Conservation (phyloP, 2,329 filamentous ascomycete genomes). For the Mycosphaerella sp. region DNA sequence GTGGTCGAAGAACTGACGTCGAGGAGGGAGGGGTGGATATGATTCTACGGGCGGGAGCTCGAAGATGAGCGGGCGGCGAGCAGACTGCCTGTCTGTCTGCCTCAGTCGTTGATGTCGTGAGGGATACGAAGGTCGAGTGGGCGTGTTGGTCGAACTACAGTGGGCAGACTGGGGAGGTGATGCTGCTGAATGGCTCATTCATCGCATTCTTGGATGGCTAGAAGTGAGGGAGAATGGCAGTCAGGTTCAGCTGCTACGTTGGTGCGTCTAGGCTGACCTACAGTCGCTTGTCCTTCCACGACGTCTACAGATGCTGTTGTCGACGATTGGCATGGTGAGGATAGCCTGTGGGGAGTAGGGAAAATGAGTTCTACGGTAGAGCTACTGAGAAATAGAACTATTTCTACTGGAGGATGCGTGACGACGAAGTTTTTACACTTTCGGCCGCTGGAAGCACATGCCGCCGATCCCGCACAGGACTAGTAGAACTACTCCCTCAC, state of each 20-base stretch:
- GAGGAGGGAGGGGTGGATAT: background rate
- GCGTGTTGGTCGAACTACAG: too few relatives aligned
- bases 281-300: background rate
- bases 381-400: slow-evolving; percentile 8
- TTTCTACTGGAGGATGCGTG: background rate
- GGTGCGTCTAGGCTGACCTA: slow-evolving; percentile 3
- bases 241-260: slow-evolving; percentile 5
- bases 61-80: background rate
- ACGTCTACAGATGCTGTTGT: background rate
- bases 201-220: background rate
- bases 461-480: background rate
- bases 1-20: background rate
- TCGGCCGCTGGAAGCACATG: too few relatives aligned
- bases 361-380: too few relatives aligned
- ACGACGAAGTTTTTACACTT: slow-evolving; percentile 2
- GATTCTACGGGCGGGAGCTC: background rate
- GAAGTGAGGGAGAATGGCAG: too few relatives aligned
- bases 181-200: background rate
- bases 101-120: slow-evolving; percentile 4
- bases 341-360: too few relatives aligned
- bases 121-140: background rate
- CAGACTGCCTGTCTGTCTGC: background rate
- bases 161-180: background rate
- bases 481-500: background rate
- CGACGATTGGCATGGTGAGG: too few relatives aligned